A percentile compares a stretch with the other conserved stretches of the same genome.
Conservation (phyloP, 2,329 filamentous ascomycete species). For the Fusarium buxicola region DNA sequence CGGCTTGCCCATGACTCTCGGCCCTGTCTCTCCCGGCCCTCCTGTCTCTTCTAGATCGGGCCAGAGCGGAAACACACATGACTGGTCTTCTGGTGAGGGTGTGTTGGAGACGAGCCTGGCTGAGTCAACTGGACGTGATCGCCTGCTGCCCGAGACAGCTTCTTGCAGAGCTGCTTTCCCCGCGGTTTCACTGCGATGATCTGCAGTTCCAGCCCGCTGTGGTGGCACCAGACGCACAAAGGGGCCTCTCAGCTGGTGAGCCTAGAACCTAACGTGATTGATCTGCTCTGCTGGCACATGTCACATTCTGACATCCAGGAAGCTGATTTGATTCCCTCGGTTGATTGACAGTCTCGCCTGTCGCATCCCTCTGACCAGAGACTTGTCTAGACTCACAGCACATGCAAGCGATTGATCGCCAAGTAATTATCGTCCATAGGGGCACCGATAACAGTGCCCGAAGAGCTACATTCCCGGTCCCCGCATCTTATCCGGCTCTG, state of each 20-base stretch:
- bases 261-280: conserved; percentile 25
- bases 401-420: conserved; percentile 22
- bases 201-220: conserved; percentile 24
- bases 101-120: conserved; percentile 10
- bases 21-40: conserved; percentile 8
- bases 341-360: conserved; percentile 29
- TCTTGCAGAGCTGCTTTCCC: conserved; percentile 22
- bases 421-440: conserved; percentile 14
- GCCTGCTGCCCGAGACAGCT: conserved; percentile 28
- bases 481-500: conserved; percentile 34
- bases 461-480: conserved; percentile 30
- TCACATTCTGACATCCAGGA: conserved; percentile 13
- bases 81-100: conserved; percentile 9
- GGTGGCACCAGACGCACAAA: conserved; percentile 8
- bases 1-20: not conserved
- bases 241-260: conserved; percentile 11
- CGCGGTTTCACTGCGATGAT: conserved; percentile 32
- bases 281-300: conserved; percentile 18
- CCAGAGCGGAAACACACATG: conserved; percentile 24
- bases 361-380: conserved; percentile 8
- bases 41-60: conserved; percentile 13
- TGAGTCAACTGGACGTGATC: conserved; percentile 20
- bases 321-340: conserved; percentile 10
- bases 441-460: conserved; percentile 21
- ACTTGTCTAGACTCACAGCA: conserved; percentile 26